phyloP scores from a whole-genome alignment of 2,329 filamentous ascomycete species.

The Fusarium sp. region DNA sequence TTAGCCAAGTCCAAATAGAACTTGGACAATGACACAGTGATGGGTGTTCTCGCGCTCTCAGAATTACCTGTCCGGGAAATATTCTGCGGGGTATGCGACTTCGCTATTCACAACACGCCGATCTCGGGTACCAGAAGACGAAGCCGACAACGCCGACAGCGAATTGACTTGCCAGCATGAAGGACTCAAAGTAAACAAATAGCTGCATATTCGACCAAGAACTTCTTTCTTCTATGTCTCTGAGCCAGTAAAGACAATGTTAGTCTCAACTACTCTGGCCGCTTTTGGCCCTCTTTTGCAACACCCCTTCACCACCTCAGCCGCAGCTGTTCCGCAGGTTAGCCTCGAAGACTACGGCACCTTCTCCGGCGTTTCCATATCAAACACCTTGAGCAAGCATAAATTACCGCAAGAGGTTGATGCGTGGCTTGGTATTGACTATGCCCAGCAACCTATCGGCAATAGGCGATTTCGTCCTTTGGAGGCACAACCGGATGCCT shows the following conservation, averaged over 20 bases:
- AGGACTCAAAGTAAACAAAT: neutral
- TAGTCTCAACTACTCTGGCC: neutral
- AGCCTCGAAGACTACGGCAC: conserved; percentile 3
- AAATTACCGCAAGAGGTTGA: neutral
- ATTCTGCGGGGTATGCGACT: neutral
- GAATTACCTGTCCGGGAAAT: neutral
- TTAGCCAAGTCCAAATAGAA: neutral
- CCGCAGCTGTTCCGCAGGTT: neutral
- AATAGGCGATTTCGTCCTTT: conserved; percentile 3
- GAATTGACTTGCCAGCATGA: neutral
- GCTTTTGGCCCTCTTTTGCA: neutral
- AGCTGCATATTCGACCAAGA: neutral
- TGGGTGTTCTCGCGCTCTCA: neutral
- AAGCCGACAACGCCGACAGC: neutral
- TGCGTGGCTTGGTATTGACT: conserved; percentile 10
- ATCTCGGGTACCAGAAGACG: neutral
- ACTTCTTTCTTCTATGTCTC: neutral
- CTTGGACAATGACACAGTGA: neutral
- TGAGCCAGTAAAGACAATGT: neutral
- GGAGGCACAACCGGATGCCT: neutral
- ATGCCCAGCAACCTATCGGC: conserved; percentile 3
- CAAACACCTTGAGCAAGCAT: neutral
- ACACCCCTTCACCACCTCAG: neutral
- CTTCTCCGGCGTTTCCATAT: neutral
- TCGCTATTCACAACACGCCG: neutral